Base-by-base conservation (phyloP, 108 stramenopile genomes). In the Cylindrotheca closterium region DNA sequence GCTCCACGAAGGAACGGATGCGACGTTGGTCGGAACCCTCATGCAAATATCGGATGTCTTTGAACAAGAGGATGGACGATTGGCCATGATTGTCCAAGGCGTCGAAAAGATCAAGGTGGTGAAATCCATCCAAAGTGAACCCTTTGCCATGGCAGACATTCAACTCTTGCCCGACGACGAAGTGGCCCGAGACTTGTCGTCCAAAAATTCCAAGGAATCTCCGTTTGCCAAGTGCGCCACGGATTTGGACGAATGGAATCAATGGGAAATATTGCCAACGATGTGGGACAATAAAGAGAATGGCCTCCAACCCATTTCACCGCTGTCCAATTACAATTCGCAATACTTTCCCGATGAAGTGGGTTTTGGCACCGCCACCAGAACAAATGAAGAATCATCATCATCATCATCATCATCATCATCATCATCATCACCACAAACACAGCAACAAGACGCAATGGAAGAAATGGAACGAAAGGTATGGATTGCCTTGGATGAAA, bases 151-250 rank as follows among this genome's bases (percentile, higher is more conserved):
- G 50, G 90, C 82, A 0, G 61, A 84, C 57, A 85, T 84, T 0
- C 86, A 85, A 52, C 33, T 91, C 31, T 48, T 91, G 46, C 83
- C 87, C 7, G 90, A 91, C 55, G 58, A 61, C 30, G 90, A 86
- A 64, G 63, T 62, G 22, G 75, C 64, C 37, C 47, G 56, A 18
- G 79, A 85, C 29, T 57, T 67, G 5, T 79, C 82, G 53, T 50
- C 80, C 21, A 58, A 34, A 23, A 77, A 86, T 1, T 55, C 74
- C 0, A 64, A 73, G 15, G 59, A 85, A 1, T 49, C 87, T 5
- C 89, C 89, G 2, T 84, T 79, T 61, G 82, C 75, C 1, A 71
- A 55, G 3, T 86, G 74, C 70, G 70, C 83, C n/a, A 55, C 52
- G 22, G 47, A 28, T 15, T 30, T 47, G 49, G 33, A 31, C 5